phyloP scores from a whole-genome alignment of 805 yeast genomes.

The Saccharomycopsis capsularis region DNA sequence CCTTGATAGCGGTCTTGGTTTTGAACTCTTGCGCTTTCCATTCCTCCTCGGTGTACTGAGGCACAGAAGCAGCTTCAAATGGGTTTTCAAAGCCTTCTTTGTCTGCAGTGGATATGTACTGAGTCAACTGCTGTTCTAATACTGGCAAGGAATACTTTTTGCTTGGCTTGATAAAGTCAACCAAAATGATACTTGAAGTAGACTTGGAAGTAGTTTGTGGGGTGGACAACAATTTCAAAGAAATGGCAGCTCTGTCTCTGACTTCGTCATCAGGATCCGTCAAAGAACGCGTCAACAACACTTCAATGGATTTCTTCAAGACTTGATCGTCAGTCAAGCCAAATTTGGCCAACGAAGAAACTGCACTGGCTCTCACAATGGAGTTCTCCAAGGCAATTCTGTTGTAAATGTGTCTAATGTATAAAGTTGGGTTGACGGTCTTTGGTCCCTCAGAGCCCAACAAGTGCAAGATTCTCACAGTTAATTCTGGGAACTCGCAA shows the following conservation, averaged over 20 bases:
- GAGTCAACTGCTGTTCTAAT: slow-evolving; percentile 70
- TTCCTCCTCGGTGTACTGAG: slow-evolving; percentile 61
- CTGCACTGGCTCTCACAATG: slow-evolving; percentile 92
- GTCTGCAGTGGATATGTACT: slow-evolving; percentile 54
- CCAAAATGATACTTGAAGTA: slow-evolving; percentile 27
- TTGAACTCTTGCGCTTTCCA: slow-evolving; percentile 55
- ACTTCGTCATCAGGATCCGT: slow-evolving; percentile 94
- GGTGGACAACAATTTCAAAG: slow-evolving; percentile 56
- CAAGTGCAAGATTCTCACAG: slow-evolving; percentile 86
- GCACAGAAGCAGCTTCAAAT: slow-evolving; percentile 67
- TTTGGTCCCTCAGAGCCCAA: slow-evolving; percentile 93
- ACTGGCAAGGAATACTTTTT: slow-evolving; percentile 65
- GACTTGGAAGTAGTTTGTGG: slow-evolving; percentile 31
- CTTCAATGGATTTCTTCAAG: slow-evolving; percentile 61
- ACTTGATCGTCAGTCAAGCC: slow-evolving; percentile 68
- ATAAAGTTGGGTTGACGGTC: slow-evolving; percentile 77
- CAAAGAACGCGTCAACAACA: slow-evolving; percentile 73
- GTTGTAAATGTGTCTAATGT: slow-evolving; percentile 93
- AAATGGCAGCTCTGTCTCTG: slow-evolving; percentile 91
- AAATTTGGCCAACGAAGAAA: slow-evolving; percentile 84
- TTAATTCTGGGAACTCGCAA: slow-evolving; percentile 90
- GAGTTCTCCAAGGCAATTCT: slow-evolving; percentile 95
- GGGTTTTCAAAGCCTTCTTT: slow-evolving; percentile 43
- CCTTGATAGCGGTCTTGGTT: slow-evolving; percentile 35
- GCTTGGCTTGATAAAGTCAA: slow-evolving; percentile 57